Evolutionary conservation across 2,329 filamentous ascomycete species (phyloP), one percentile per base, ranked within the genome.

Genomic region (Trichoderma simmonsii): DNA sequence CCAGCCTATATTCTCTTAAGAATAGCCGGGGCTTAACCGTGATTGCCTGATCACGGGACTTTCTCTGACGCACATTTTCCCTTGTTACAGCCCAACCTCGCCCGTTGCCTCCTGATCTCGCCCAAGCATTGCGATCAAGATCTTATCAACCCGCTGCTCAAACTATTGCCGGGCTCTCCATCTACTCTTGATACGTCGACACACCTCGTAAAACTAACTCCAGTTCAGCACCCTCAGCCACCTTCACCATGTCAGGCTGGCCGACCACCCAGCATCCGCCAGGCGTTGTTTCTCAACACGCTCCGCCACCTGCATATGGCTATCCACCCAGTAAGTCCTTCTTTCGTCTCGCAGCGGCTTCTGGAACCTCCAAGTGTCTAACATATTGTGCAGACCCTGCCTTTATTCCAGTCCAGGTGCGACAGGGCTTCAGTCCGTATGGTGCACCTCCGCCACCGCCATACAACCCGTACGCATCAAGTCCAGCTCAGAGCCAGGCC

Each of bases 331-430:
- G 82, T 83, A 77, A 74, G 82, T 80, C 72, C 56, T 12, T 14
- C 15, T 24, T n/a, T 12, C 60, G 8, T 48, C 34, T 24, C 24
- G 24, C 14, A 7, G 57, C 36, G 59, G 32, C 18, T 57, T 48
- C 18, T 54, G 59, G 64, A 28, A 51, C 8, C 7, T 26, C 6
- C 7, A 28, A 21, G 6, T n/a, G 2, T 21, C 79, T 82, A 74
- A 82, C 73, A 39, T 39, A 14, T n/a, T 43, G 34, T 7, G n/a
- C 71, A 82, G 83, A 85, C 75, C 85, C 87, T 77, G 88, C 89
- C 73, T 91, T 87, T 77, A 89, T 87, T 73, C 83, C 88, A 75
- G 89, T 91, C 74, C 85, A 87, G 81, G 88, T 90, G 77, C 88
- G 89, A 76, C 88, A 89, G 81, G 86, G 83, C 75, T 88, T 91